Conservation (phyloP, 225 moss, liverwort and hornwort species). For the Physcomitrellopsis africana region DNA sequence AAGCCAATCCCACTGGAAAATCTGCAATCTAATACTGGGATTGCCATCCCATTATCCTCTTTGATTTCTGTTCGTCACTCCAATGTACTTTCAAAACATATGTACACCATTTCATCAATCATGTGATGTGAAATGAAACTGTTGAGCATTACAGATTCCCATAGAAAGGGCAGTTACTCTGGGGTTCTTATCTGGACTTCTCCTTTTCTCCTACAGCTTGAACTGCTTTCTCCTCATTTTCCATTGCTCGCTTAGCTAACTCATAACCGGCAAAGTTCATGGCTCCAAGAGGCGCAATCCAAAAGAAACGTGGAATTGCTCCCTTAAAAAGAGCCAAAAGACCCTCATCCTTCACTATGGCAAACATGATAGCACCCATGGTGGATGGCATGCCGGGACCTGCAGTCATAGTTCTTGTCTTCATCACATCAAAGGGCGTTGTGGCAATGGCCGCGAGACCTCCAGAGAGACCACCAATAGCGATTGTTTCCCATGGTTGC, state of each 20-base stretch:
- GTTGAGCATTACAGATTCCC: neutral
- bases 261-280: slow-evolving; percentile 64
- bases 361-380: slow-evolving; percentile 50
- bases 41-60: slow-evolving; percentile 3
- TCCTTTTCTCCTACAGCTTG: slow-evolving; percentile 26
- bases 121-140: slow-evolving; percentile 13
- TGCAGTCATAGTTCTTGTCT: slow-evolving; percentile 59
- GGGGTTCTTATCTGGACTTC: slow-evolving; percentile 25
- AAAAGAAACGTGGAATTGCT: slow-evolving; percentile 54
- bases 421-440: slow-evolving; percentile 61
- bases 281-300: slow-evolving; percentile 63
- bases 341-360: slow-evolving; percentile 55
- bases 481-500: slow-evolving; percentile 60
- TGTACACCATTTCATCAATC: slow-evolving; percentile 27
- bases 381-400: slow-evolving; percentile 59
- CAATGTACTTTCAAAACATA: slow-evolving; percentile 28
- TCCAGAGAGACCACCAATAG: slow-evolving; percentile 54
- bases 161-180: neutral
- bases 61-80: neutral
- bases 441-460: slow-evolving; percentile 60
- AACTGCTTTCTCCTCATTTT: slow-evolving; percentile 44
- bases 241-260: slow-evolving; percentile 60
- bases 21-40: slow-evolving; percentile 1
- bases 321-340: slow-evolving; percentile 52
- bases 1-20: neutral